Conservation (phyloP, 2,329 filamentous ascomycete genomes). For the Aureobasidium sp. region DNA sequence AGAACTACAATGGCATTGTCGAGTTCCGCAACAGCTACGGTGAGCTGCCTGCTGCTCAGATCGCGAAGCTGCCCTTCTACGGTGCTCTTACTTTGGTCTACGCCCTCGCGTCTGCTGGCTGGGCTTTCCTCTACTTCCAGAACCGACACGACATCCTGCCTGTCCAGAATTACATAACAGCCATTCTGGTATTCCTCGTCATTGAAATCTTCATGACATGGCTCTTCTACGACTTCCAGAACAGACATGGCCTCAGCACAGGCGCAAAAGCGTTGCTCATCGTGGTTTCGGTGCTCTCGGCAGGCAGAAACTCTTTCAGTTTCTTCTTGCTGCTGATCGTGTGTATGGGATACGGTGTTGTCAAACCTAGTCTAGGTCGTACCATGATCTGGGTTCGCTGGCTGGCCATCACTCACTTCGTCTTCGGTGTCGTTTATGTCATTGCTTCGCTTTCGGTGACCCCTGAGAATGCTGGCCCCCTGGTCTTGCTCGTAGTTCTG, state of each 20-base stretch:
- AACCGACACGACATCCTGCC: conserved; percentile 89
- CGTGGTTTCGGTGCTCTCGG: conserved; percentile 86
- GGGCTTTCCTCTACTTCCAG: conserved; percentile 93
- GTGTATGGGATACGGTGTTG: conserved; percentile 98
- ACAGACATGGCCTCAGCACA: conserved; percentile 75
- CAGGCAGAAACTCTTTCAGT: conserved; percentile 91
- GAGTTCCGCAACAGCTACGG: conserved; percentile 96
- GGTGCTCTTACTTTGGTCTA: conserved; percentile 91
- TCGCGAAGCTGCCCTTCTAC: conserved; percentile 95
- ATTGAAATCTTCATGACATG: conserved; percentile 97
- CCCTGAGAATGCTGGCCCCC: conserved; percentile 79
- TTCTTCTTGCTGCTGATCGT: conserved; percentile 98
- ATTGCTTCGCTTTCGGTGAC: conserved; percentile 83
- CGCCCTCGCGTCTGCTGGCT: conserved; percentile 77
- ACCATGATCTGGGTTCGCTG: conserved; percentile 92
- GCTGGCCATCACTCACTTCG: conserved; percentile 84
- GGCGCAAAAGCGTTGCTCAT: conserved; percentile 82
- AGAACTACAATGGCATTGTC: conserved; percentile 70
- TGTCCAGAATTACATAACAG: conserved; percentile 98
- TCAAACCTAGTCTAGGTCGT: conserved; percentile 83
- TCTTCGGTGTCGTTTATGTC: conserved; percentile 90
- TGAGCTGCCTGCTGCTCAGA: conserved; percentile 89
- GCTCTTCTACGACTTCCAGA: conserved; percentile 97
- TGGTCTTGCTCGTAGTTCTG: conserved; percentile 87
- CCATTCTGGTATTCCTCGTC: conserved; percentile 88